phyloP scores from a whole-genome alignment of 768 basidiomycete genomes.

The Plicaturopsis crispa region DNA sequence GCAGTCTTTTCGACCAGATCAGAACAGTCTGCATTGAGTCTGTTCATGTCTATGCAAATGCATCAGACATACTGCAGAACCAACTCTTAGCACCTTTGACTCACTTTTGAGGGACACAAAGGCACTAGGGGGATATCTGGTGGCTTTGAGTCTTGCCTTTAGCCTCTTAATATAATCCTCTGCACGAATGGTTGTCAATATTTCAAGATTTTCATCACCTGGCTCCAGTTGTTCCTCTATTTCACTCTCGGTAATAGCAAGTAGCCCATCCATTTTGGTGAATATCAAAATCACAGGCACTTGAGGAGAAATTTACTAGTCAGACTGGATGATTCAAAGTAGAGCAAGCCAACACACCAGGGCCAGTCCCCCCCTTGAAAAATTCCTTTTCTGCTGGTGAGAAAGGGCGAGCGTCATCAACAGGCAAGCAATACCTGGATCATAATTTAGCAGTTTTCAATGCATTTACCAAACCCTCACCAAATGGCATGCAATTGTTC shows the following conservation, averaged over 20 bases:
- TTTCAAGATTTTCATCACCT: neutral
- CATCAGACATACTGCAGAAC: neutral
- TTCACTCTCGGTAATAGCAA: no score
- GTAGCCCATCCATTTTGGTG: neutral
- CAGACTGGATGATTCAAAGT: neutral
- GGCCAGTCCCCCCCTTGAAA: neutral
- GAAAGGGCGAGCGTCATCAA: neutral
- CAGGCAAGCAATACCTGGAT: neutral
- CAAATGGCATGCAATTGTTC: constrained; percentile 12
- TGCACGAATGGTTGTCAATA: neutral
- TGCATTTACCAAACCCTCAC: constrained; percentile 1
- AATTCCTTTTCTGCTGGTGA: neutral
- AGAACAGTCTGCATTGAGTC: neutral
- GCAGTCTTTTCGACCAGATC: neutral
- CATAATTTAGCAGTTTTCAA: neutral
- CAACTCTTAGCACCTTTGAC: no score
- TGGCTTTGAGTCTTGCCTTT: neutral
- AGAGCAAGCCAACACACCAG: neutral
- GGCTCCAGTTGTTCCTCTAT: neutral
- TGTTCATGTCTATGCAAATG: neutral
- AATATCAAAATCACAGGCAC: neutral
- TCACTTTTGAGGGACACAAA: neutral
- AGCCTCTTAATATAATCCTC: neutral
- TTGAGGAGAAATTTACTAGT: neutral
- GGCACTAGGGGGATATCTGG: neutral